Percentiles rank a stretch among this genome's conserved stretches.
phyloP scores from a whole-genome alignment of 352 stramenopile species.

The Phytophthora tubulina region DNA sequence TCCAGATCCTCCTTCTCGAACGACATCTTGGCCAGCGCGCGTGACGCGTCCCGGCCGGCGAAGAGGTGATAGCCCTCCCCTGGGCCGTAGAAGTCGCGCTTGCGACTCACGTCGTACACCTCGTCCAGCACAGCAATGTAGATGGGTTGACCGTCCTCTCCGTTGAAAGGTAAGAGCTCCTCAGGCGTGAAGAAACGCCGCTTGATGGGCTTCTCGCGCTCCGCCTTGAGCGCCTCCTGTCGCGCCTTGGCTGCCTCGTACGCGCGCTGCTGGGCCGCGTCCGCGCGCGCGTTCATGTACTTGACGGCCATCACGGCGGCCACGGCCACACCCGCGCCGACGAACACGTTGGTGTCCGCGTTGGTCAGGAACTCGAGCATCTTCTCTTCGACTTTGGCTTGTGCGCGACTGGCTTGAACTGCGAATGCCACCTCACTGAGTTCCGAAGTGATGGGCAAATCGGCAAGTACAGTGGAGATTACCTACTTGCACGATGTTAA shows the following conservation, averaged over 20 bases:
- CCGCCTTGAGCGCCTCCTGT: constrained; percentile 71
- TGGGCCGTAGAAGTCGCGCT: constrained; percentile 96
- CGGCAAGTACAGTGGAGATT: too few relatives aligned
- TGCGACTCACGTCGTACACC: constrained; percentile 97
- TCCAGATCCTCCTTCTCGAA: constrained; percentile 95
- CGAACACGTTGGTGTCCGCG: constrained; percentile 62
- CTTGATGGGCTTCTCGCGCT: constrained; percentile 66
- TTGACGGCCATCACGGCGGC: constrained; percentile 60
- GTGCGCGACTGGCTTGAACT: constrained; percentile 34
- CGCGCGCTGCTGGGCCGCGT: constrained; percentile 69
- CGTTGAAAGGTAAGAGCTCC: constrained; percentile 94
- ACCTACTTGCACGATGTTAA: too few relatives aligned
- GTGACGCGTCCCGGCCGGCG: constrained; percentile 94
- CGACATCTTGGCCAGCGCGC: constrained; percentile 96
- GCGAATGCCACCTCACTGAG: constrained; percentile 21
- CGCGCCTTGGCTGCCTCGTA: constrained; percentile 70
- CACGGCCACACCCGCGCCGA: constrained; percentile 65
- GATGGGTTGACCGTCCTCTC: constrained; percentile 91
- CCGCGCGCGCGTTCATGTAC: constrained; percentile 72
- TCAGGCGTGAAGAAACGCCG: constrained; percentile 93
- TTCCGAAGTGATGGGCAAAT: too few relatives aligned
- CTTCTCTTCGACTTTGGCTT: constrained; percentile 3
- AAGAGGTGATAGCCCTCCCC: constrained; percentile 97
- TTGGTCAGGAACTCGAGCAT: constrained; percentile 65
- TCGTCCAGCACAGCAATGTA: constrained; percentile 96